These are phyloP conservation scores for Penicillium sclerotigenum DNA, from an alignment of 2,329 filamentous ascomycete species.

Conservation along the genomic window DNA sequence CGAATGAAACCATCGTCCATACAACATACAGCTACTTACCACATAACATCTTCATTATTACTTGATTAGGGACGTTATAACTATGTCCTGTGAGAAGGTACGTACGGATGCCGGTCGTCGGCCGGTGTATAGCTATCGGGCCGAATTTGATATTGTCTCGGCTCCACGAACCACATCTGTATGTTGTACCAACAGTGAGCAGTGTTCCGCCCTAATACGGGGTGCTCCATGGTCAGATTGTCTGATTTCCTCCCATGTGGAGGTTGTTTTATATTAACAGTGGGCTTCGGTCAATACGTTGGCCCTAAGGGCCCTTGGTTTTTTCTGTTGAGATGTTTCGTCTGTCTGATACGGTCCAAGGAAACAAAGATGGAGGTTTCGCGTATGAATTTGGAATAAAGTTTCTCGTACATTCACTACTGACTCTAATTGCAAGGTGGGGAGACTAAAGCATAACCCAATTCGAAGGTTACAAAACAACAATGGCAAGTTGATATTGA, in stretches of 20 bases:
- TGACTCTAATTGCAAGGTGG: background rate
- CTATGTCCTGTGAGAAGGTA: background rate
- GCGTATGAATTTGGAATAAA: background rate
- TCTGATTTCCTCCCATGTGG: background rate
- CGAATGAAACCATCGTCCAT: background rate
- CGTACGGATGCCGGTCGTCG: background rate
- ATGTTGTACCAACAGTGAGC: too few species aligned
- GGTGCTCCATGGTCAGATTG: background rate
- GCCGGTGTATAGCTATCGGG: background rate
- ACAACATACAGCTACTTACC: background rate
- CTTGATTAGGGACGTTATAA: too few species aligned
- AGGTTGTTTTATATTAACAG: background rate
- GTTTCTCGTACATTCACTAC: background rate
- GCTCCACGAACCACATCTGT: background rate
- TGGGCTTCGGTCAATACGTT: background rate
- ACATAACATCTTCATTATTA: background rate
- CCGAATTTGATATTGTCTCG: background rate
- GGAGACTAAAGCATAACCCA: background rate
- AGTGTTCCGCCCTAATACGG: background rate
- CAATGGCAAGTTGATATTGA: background rate
- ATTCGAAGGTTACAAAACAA: background rate
- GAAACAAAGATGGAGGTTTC: too few species aligned
- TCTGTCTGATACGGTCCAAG: background rate
- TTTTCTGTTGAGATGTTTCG: background rate
- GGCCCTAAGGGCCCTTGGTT: background rate